A percentile compares a stretch with the other conserved stretches of the same genome.
Conservation (phyloP, 169 alveolate genomes). For the Plasmodium coatneyi region DNA sequence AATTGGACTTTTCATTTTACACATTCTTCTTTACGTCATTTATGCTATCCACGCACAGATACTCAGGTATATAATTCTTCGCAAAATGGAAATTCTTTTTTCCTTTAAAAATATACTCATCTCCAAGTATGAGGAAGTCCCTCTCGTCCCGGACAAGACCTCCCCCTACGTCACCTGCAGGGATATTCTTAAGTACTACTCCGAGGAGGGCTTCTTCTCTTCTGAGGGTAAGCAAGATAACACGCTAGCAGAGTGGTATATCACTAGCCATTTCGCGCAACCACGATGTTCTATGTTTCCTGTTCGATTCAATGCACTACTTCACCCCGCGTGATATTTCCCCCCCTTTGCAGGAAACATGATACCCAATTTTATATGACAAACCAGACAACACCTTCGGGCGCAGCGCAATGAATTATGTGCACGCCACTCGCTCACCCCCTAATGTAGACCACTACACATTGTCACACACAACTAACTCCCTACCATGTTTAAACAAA, state of each 20-base stretch:
- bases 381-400: not conserved
- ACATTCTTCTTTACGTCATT: conserved; percentile 32
- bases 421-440: not conserved
- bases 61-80: conserved; percentile 50
- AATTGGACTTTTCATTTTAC: conserved; percentile 37
- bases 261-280: not conserved
- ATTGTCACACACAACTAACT: not conserved
- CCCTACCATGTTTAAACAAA: not conserved
- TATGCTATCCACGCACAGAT: conserved; percentile 74
- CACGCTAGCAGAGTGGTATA: not conserved
- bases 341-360: conserved; percentile 44
- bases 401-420: not conserved
- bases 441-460: not conserved
- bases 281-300: not conserved
- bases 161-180: conserved; percentile 60
- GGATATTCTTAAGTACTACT: conserved; percentile 43
- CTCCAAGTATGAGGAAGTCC: conserved; percentile 26
- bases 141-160: conserved; percentile 40
- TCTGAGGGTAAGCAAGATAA: conserved; percentile 28
- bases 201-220: conserved; percentile 72
- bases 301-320: not conserved
- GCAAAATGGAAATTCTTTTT: conserved; percentile 63
- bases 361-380: conserved; percentile 64
- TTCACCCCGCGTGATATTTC: not conserved
- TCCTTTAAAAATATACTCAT: conserved; percentile 53